Conservation (phyloP, 176 grass and related monocot genomes). For the Bolboschoenus planiculmis region DNA sequence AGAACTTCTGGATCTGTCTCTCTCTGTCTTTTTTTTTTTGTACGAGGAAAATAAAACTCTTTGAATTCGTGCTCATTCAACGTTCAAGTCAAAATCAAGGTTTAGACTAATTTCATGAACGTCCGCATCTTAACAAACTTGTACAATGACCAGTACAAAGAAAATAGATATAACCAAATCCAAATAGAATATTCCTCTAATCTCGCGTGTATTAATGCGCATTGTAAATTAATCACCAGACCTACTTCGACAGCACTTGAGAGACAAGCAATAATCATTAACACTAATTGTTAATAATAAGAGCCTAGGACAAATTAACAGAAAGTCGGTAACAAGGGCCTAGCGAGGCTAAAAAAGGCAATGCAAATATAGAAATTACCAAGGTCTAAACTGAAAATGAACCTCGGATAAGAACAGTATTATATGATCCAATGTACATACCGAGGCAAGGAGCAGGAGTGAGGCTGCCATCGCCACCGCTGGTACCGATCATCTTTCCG, state of each 20-base stretch:
- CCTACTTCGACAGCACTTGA: neutral
- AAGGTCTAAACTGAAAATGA: neutral
- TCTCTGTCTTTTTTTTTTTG: neutral
- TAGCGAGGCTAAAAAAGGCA: neutral
- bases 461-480: constrained; percentile 87
- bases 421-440: neutral
- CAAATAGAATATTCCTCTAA: neutral
- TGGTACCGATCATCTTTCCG: constrained; percentile 81
- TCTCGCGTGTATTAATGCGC: neutral
- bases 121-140: neutral
- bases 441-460: constrained; percentile 61
- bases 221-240: neutral
- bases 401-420: neutral
- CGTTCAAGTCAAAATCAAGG: neutral
- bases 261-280: neutral
- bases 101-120: neutral
- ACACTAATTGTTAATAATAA: neutral
- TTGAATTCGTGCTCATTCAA: no score
- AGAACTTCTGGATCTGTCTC: neutral
- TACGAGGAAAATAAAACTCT: neutral
- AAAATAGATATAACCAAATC: neutral
- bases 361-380: neutral
- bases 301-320: neutral
- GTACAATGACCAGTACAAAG: neutral
- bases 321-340: neutral